These are phyloP conservation scores for Auxenochlorella protothecoides DNA, from an alignment of 139 green algal species.

Conservation along the genomic window DNA sequence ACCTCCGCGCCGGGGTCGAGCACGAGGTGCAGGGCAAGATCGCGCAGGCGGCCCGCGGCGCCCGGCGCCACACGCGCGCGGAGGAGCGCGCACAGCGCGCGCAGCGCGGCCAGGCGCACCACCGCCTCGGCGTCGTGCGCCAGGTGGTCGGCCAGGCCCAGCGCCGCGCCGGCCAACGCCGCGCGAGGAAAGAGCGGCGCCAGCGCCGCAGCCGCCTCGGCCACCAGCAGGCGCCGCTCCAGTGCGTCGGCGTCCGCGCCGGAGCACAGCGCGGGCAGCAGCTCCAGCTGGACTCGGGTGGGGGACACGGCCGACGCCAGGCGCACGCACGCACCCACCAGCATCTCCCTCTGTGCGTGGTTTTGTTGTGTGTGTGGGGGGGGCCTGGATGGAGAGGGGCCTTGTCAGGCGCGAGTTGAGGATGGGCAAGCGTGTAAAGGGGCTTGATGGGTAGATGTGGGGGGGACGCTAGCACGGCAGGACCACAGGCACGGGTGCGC, in stretches of 20 bases:
- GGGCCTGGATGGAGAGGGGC: neutral
- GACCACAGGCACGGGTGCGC: no score
- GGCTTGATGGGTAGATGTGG: no score
- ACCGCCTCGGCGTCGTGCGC: constrained; percentile 4
- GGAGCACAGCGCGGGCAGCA: constrained; percentile 5
- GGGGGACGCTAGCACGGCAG: no score
- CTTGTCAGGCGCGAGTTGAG: neutral
- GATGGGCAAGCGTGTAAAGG: neutral
- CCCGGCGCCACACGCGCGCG: no score
- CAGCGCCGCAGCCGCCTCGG: constrained; percentile 7
- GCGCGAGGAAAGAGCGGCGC: constrained; percentile 3
- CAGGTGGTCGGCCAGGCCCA: constrained; percentile 9
- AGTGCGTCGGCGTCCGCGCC: neutral
- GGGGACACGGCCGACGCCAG: constrained; percentile 12
- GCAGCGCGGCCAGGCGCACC: constrained; percentile 4
- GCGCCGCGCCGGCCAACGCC: neutral
- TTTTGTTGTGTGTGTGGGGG: neutral
- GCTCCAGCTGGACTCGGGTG: constrained; percentile 7
- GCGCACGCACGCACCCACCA: neutral
- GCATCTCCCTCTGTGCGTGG: neutral
- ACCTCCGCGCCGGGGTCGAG: no score
- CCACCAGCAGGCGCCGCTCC: constrained; percentile 16
- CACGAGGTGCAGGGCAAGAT: no score
- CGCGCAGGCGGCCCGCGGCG: no score
- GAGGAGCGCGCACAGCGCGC: no score